A percentile compares a stretch with the other conserved stretches of the same genome.
These are phyloP conservation scores for Pestalotiopsis sp. DNA, from an alignment of 2,329 filamentous ascomycete genomes.

Conservation along the genomic window DNA sequence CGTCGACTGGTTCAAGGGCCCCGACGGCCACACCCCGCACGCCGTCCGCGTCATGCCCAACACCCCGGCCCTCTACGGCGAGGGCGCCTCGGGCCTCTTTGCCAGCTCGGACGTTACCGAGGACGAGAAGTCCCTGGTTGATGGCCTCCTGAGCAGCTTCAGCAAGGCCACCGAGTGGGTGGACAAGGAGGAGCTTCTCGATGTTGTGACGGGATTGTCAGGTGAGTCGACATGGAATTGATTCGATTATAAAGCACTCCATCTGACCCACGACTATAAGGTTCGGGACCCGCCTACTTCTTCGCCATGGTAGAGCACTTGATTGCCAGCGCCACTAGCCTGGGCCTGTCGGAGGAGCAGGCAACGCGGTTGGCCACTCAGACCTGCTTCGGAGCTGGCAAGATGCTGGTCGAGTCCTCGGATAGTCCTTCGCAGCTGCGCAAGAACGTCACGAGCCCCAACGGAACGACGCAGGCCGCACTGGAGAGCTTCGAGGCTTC, in stretches of 20 bases:
- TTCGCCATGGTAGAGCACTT: conserved; percentile 56
- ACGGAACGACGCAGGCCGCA: conserved; percentile 53
- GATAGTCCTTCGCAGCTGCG: conserved; percentile 49
- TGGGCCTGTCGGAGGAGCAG: conserved; percentile 49
- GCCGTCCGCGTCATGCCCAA: conserved; percentile 57
- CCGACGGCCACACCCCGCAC: conserved; percentile 40
- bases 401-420: conserved; percentile 50
- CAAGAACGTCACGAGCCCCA: conserved; percentile 55
- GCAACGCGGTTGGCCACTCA: conserved; percentile 52
- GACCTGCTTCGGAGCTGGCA: conserved; percentile 53
- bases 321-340: conserved; percentile 43
- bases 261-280: conserved; percentile 25
- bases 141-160: conserved; percentile 45
- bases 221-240: conserved; percentile 34
- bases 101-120: conserved; percentile 44
- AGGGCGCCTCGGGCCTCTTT: conserved; percentile 51
- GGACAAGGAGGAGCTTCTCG: conserved; percentile 49
- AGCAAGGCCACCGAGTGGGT: conserved; percentile 54
- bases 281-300: conserved; percentile 55
- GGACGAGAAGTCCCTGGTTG: conserved; percentile 44
- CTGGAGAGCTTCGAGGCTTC: conserved; percentile 49
- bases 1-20: conserved; percentile 42
- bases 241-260: neutral
- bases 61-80: conserved; percentile 52
- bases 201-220: conserved; percentile 53